These are phyloP conservation scores for Coniferiporia weirii DNA, from an alignment of 1,284 basidiomycete genomes.

Conservation along the genomic window DNA sequence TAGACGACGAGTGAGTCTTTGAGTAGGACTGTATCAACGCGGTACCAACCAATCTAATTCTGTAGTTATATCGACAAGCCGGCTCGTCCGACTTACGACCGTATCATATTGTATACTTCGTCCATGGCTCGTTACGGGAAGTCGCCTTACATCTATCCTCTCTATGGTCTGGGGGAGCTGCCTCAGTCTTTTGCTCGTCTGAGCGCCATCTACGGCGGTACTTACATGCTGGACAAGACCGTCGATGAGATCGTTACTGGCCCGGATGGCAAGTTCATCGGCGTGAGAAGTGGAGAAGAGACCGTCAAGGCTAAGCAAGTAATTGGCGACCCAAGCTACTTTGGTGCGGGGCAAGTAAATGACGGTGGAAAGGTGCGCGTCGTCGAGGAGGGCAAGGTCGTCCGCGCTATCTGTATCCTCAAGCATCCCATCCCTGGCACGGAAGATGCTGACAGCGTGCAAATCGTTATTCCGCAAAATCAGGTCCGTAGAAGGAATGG, in stretches of 20 bases:
- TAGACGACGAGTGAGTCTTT: conserved; percentile 91
- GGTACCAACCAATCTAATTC: conserved; percentile 5
- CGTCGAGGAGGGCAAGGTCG: conserved; percentile 90
- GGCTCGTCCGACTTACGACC: conserved; percentile 88
- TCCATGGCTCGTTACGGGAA: conserved; percentile 99
- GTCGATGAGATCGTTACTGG: conserved; percentile 91
- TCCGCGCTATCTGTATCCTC: conserved; percentile 96
- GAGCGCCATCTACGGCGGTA: conserved; percentile 98
- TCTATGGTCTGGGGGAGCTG: conserved; percentile 98
- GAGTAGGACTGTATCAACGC: not conserved
- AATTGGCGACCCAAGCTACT: conserved; percentile 98
- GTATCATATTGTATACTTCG: conserved; percentile 95
- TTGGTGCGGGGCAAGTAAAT: conserved; percentile 62
- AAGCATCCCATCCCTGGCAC: conserved; percentile 99
- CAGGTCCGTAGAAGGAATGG: conserved; percentile 94
- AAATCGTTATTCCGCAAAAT: conserved; percentile 99
- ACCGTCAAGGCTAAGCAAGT: conserved; percentile 97
- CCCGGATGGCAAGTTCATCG: conserved; percentile 84
- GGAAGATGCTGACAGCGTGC: conserved; percentile 90
- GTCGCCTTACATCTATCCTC: conserved; percentile 99
- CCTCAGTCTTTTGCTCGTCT: conserved; percentile 98
- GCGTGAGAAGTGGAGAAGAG: conserved; percentile 87
- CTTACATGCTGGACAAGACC: conserved; percentile 99
- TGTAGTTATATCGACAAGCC: conserved; percentile 87
- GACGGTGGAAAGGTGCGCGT: conserved; percentile 82